Base-by-base conservation (phyloP, 2,329 filamentous ascomycete genomes). In the Epichloe sp. region DNA sequence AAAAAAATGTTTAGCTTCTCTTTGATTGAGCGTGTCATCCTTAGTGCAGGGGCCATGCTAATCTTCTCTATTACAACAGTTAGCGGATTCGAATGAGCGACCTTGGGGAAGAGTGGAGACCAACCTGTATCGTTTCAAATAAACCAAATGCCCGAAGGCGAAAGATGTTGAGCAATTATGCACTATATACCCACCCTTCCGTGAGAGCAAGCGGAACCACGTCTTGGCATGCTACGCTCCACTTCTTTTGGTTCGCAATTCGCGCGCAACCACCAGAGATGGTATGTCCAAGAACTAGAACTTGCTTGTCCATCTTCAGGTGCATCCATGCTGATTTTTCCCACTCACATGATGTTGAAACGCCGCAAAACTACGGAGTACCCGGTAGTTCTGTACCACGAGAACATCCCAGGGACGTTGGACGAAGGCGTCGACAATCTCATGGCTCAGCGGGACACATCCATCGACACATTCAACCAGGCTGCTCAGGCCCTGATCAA, bases 11-110 rank as follows among this genome's bases (percentile, higher is more conserved):
- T 42, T 52, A 52, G 51, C 51, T 50, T 52, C 51, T 52, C 51
- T 52, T 52, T 52, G 51, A 52, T 52, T 52, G 51, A 52, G 51
- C 51, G 51, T 52, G 51, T 52, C 86, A 90, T 89, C 86, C 86
- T 91, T 90, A 89, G 86, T 80, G 77, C 78, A 81, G 77, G 78
- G 82, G 82, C 82, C 82, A 86, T 86, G 83, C 83, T 85, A 85
- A 83, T 83, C 78, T 83, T 83, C 79, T 51, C 52, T 53, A 4
- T n/a, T n/a, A n/a, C n/a, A n/a, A n/a, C n/a, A n/a, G n/a, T 51
- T 26, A 51, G 50, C 5, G 45, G 45, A 3, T 37, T 51, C 50
- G 50, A 52, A 52, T 35, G 31, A 26, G 19, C 2, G 41, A 41
- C 2, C 12, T 19, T 6, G 1, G 3, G 4, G 17, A 1, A 6